A percentile compares a stretch with the other conserved stretches of the same genome.
Evolutionary conservation across 2,329 filamentous ascomycete species (phyloP).

Genomic region (Aureobasidium sp.): DNA sequence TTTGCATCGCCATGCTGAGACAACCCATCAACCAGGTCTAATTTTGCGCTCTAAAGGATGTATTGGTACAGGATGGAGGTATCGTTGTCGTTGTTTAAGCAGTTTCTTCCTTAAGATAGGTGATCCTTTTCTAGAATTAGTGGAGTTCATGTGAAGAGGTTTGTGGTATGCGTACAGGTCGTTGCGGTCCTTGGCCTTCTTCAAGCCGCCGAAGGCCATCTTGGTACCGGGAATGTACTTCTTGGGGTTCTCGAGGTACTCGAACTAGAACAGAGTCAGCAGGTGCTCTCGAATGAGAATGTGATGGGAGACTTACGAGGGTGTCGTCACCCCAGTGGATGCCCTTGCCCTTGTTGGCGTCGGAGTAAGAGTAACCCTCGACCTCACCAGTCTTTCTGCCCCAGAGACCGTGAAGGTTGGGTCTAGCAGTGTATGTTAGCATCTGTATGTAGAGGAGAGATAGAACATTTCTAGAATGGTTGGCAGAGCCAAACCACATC

Average conservation of each 20-base stretch:
- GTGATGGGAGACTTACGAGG: slow-evolving; percentile 49
- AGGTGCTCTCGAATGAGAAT: too few species aligned
- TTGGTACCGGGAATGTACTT: slow-evolving; percentile 99
- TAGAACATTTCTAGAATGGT: background rate
- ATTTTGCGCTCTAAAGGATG: slow-evolving; percentile 5
- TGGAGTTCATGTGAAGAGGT: too few species aligned
- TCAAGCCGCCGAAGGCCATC: slow-evolving; percentile 99
- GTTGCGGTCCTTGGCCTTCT: slow-evolving; percentile 99
- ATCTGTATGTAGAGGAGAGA: background rate
- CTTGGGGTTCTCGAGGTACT: slow-evolving; percentile 99
- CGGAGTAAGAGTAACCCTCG: slow-evolving; percentile 92
- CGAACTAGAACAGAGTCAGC: slow-evolving; percentile 51
- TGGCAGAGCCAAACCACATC: slow-evolving; percentile 54
- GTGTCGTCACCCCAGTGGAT: slow-evolving; percentile 79
- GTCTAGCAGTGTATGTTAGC: slow-evolving; percentile 25
- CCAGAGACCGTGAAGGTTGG: slow-evolving; percentile 93
- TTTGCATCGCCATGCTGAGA: slow-evolving; percentile 12
- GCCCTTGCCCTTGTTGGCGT: slow-evolving; percentile 98
- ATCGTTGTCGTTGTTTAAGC: background rate
- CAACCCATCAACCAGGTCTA: slow-evolving; percentile 8
- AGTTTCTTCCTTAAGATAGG: too few species aligned
- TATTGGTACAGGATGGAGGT: slow-evolving; percentile 8
- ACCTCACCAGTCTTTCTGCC: slow-evolving; percentile 90
- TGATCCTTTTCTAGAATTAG: too few species aligned
- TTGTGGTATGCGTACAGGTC: slow-evolving; percentile 41